Conservation (phyloP, 1,284 basidiomycete genomes). For the Trametes polyzona region DNA sequence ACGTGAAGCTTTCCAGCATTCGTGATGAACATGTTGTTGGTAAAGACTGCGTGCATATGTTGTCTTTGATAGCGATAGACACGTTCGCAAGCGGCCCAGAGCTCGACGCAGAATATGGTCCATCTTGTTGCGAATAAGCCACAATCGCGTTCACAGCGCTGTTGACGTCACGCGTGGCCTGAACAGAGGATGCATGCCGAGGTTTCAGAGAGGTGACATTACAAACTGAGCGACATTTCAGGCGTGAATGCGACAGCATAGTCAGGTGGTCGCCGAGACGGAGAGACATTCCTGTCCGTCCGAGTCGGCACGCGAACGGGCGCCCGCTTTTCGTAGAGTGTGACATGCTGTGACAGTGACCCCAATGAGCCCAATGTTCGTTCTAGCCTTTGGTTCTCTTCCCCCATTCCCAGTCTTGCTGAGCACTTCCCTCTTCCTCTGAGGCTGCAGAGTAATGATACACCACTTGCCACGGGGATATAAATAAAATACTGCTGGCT, state of each 20-base stretch:
- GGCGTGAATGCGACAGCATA: slow-evolving; percentile 17
- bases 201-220: neutral
- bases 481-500: too few relatives aligned
- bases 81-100: slow-evolving; percentile 43
- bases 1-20: slow-evolving; percentile 74
- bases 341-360: too few relatives aligned
- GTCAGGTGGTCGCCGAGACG: too few relatives aligned
- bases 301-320: too few relatives aligned
- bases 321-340: too few relatives aligned
- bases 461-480: too few relatives aligned
- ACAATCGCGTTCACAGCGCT: slow-evolving; percentile 56
- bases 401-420: too few relatives aligned
- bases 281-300: too few relatives aligned
- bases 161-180: neutral
- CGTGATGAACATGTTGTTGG: slow-evolving; percentile 82
- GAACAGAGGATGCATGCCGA: neutral
- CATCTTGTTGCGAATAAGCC: slow-evolving; percentile 21
- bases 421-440: too few relatives aligned
- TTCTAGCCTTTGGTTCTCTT: too few relatives aligned
- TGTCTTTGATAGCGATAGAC: slow-evolving; percentile 82
- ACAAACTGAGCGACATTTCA: slow-evolving; percentile 35
- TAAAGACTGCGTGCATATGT: slow-evolving; percentile 73
- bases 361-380: too few relatives aligned
- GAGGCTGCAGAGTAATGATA: too few relatives aligned
- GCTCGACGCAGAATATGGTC: slow-evolving; percentile 2